A percentile compares a stretch with the other conserved stretches of the same genome.
phyloP scores from a whole-genome alignment of 352 stramenopile species.

The Phytopythium oedochilum region DNA sequence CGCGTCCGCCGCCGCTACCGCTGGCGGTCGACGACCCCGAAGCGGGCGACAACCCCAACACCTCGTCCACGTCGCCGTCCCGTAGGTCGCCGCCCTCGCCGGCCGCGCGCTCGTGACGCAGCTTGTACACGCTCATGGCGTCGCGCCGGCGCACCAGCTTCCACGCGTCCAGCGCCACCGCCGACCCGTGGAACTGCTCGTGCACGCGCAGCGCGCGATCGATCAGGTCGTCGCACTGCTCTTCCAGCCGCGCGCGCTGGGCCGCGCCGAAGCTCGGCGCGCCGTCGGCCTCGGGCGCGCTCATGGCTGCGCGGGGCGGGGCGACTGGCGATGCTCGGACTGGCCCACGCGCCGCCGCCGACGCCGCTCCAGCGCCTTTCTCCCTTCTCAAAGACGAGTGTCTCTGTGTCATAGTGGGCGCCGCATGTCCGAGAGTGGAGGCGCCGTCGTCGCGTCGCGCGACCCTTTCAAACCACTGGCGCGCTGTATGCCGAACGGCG shows the following conservation, averaged over 20 bases:
- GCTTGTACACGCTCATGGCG: conserved; percentile 50
- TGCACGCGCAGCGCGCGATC: conserved; percentile 47
- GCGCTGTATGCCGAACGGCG: no score
- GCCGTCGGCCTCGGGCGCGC: conserved; percentile 13
- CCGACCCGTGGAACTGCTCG: conserved; percentile 44
- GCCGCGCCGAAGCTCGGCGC: conserved; percentile 30
- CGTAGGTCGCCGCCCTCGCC: not conserved
- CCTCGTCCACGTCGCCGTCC: not conserved
- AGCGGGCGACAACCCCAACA: not conserved
- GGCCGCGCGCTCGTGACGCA: conserved; percentile 1
- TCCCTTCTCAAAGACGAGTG: no score
- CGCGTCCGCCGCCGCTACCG: not conserved
- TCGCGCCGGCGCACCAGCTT: conserved; percentile 53
- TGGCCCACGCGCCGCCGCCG: no score
- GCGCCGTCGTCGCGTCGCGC: no score
- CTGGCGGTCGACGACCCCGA: not conserved
- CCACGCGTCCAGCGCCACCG: conserved; percentile 33
- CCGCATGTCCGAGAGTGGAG: no score
- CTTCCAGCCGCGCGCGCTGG: conserved; percentile 35
- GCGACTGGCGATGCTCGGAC: no score
- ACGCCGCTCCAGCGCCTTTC: no score
- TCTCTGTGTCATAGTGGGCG: no score
- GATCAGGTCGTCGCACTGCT: conserved; percentile 51
- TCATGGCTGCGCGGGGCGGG: no score
- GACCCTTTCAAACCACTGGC: no score